phyloP scores from a whole-genome alignment of 2,329 filamentous ascomycete genomes.

The Nemania sp. region DNA sequence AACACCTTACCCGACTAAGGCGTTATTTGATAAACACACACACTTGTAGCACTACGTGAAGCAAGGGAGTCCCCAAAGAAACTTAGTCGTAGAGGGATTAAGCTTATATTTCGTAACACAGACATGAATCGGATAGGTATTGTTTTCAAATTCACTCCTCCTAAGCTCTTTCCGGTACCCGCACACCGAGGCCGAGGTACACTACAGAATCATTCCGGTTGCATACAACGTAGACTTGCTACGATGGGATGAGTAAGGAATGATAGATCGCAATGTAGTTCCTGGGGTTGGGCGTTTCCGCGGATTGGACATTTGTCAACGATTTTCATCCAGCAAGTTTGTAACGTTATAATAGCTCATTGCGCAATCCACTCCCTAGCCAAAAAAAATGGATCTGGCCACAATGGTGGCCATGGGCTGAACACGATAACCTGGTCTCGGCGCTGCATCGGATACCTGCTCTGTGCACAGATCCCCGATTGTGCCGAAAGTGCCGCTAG shows the following conservation, averaged over 20 bases:
- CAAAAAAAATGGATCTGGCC: background rate
- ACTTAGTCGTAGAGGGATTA: background rate
- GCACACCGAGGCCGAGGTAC: constrained; percentile 5
- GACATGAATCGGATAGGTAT: constrained; percentile 2
- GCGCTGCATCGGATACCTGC: background rate
- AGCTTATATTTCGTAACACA: background rate
- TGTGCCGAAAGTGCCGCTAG: background rate
- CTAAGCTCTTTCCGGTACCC: constrained; percentile 8
- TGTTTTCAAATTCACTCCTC: constrained; percentile 6
- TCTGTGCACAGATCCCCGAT: background rate
- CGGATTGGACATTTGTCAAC: constrained; percentile 2
- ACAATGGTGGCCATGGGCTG: background rate
- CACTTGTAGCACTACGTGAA: background rate
- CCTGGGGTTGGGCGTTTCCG: background rate
- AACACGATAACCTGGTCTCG: background rate
- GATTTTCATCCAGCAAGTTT: background rate
- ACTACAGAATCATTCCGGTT: background rate
- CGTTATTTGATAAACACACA: constrained; percentile 9
- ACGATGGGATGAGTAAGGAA: background rate
- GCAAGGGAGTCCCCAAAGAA: background rate
- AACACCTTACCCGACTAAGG: background rate
- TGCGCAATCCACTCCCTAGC: background rate
- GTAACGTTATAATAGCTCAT: background rate
- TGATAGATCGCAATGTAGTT: background rate
- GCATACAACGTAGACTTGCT: no score